Evolutionary conservation across 352 stramenopile species (phyloP).

Genomic region (Thalassiosira mediterranea): DNA sequence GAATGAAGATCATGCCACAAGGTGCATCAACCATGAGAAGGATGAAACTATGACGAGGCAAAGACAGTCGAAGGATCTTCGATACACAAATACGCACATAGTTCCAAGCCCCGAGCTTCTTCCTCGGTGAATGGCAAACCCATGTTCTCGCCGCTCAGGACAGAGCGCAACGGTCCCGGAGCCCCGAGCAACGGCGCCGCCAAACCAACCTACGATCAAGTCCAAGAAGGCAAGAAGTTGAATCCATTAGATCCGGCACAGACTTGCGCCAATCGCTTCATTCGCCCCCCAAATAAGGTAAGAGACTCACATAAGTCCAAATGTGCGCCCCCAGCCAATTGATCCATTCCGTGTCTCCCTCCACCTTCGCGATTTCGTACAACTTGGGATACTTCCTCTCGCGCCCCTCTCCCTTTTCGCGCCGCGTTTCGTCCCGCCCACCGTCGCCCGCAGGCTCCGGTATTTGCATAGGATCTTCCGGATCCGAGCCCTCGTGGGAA

Average conservation of each 20-base stretch:
- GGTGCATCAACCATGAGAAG: slow-evolving; percentile 12
- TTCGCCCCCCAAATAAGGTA: too few species aligned
- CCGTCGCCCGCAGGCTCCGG: too few species aligned
- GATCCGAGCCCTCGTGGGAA: background rate
- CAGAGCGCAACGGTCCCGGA: slow-evolving; percentile 74
- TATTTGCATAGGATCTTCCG: too few species aligned
- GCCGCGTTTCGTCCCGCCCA: too few species aligned
- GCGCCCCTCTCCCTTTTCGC: background rate
- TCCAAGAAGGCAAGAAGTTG: too few species aligned
- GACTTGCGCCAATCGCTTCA: too few species aligned
- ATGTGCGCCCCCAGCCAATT: slow-evolving; percentile 81
- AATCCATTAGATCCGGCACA: too few species aligned
- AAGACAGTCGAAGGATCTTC: too few species aligned
- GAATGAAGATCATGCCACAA: too few species aligned
- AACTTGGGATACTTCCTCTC: slow-evolving; percentile 45
- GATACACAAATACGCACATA: too few species aligned
- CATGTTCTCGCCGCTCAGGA: slow-evolving; percentile 84
- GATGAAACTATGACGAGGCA: slow-evolving; percentile 5
- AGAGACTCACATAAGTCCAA: slow-evolving; percentile 80
- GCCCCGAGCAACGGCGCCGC: slow-evolving; percentile 75
- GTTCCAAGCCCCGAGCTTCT: slow-evolving; percentile 69
- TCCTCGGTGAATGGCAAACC: slow-evolving; percentile 80
- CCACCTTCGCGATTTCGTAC: slow-evolving; percentile 59
- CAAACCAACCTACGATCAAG: too few species aligned
- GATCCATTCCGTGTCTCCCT: slow-evolving; percentile 75